Evolutionary conservation across 768 basidiomycete genomes (phyloP), one percentile per base, ranked within the genome.

Genomic region (Agaricus sinodeliciosus): DNA sequence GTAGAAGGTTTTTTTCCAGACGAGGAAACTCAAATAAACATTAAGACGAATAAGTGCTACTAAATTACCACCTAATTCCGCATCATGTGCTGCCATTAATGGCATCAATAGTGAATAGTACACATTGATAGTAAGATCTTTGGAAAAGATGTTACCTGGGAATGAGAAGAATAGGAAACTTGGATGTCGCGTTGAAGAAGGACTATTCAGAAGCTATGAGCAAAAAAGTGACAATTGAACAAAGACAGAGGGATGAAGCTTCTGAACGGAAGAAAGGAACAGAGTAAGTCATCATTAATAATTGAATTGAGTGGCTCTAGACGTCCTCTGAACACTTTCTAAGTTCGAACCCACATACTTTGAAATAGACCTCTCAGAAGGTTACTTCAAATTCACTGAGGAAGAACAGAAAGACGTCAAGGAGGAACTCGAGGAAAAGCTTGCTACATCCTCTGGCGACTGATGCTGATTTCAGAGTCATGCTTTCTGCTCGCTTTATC

Each of bases 141-240:
- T 98, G 48, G 80, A 82, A 58, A 79, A 79, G 65, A 96, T 97
- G 65, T 75, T 82, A 13, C 77, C 81, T 7, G 70, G 77, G n/a
- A n/a, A n/a, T n/a, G n/a, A n/a, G 51, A 95, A 98, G 73, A 94
- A 91, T 57, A 73, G 93, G 54, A 82, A 80, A 71, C 66, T 98
- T 49, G 98, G 96, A 65, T 49, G 90, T 97, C 18, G 95, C 94
- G 52, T 45, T 89, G 41, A 78, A 71, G 63, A 98, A 96, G 78
- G 89, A 94, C 63, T 99, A 80, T 69, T 77, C 80, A 18, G 91
- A 94, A 39, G 96, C 96, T 48, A 97, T 92, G 53, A 88, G 78
- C 73, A 80, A 87, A 72, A 99, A 99, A 76, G 80, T 93, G 48
- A 68, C 68, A 3, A 95, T 99, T 51, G 96, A 99, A 71, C 95